Conservation (phyloP, 2,329 filamentous ascomycete genomes). For the Diaporthe humulicola region DNA sequence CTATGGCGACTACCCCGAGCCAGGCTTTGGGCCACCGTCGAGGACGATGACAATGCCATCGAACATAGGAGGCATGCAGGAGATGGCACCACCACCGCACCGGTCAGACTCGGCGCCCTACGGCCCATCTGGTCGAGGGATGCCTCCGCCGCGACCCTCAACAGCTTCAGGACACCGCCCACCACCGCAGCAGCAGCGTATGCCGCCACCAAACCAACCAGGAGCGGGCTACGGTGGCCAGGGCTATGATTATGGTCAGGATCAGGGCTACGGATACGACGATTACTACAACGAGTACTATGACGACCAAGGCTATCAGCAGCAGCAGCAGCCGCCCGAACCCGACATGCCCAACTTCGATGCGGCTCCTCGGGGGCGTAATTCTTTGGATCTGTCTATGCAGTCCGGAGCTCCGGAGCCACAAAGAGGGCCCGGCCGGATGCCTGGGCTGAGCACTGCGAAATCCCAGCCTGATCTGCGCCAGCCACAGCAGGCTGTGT, state of each 20-base stretch:
- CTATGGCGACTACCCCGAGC: constrained; percentile 55
- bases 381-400: constrained; percentile 64
- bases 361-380: constrained; percentile 51
- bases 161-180: constrained; percentile 66
- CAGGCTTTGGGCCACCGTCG: constrained; percentile 63
- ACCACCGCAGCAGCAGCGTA: constrained; percentile 67
- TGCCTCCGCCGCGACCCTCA: constrained; percentile 64
- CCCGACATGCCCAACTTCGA: constrained; percentile 60
- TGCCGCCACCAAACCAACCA: constrained; percentile 61
- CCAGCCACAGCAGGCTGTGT: constrained; percentile 75
- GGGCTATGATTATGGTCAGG: constrained; percentile 48
- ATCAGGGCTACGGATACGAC: constrained; percentile 54
- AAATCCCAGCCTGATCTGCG: constrained; percentile 78
- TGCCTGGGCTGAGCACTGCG: constrained; percentile 68
- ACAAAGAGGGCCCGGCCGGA: constrained; percentile 64
- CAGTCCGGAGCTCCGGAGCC: constrained; percentile 54
- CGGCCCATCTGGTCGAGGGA: constrained; percentile 58
- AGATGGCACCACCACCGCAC: constrained; percentile 50
- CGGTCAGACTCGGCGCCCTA: constrained; percentile 62
- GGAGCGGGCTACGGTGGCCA: constrained; percentile 44
- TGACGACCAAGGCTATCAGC: constrained; percentile 51
- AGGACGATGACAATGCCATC: constrained; percentile 74
- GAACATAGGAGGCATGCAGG: constrained; percentile 55
- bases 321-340: constrained; percentile 42
- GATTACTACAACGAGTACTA: constrained; percentile 71